Evolutionary conservation across 1,284 basidiomycete genomes (phyloP), one percentile per base, ranked within the genome.

Genomic region (Spongiforma sp.): DNA sequence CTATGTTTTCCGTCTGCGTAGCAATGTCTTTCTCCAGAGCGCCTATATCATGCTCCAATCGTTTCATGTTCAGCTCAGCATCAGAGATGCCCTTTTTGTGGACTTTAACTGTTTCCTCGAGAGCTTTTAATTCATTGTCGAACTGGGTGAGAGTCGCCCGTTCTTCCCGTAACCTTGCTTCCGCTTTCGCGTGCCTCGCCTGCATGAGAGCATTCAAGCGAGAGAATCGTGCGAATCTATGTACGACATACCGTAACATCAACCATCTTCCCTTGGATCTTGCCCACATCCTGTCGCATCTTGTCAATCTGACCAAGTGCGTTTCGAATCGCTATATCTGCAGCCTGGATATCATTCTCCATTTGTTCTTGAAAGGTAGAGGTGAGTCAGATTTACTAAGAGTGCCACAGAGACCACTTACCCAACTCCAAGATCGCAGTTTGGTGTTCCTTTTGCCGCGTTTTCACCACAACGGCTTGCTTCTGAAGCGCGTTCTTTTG

Each of bases 391-490:
- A 62, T 33, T n/a, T 32, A 53, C 34, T 37, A 19, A 46, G 26
- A 11, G 4, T 14, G 37, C 36, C 19, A 3, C 5, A 4, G 2
- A n/a, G 57, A 54, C 32, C 7, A 75, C 88, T 56, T 68, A 95
- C 95, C 92, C 32, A 95, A 82, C 76, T 99, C 96, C 19, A 99
- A 86, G 57, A 86, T 86, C 2, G 91, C 90, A 0, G 95, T 95
- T 73, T 98, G 94, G 32, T 93, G 84, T 65, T 96, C 94, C 79
- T 93, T 96, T 73, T 98, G 95, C 66, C 91, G 86, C 24, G 87
- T 87, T 82, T 98, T 99, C 68, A 99, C 88, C 32, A 84, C 81
- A 2, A 91, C 88, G 2, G 89, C 84, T 75, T 95, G 90, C 79
- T 95, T 94, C 73, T 93, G 90, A 14, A 97, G 81, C 9, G 86